These are phyloP conservation scores for Drechslerella dactyloides DNA, from an alignment of 2,329 filamentous ascomycete species.

Conservation along the genomic window DNA sequence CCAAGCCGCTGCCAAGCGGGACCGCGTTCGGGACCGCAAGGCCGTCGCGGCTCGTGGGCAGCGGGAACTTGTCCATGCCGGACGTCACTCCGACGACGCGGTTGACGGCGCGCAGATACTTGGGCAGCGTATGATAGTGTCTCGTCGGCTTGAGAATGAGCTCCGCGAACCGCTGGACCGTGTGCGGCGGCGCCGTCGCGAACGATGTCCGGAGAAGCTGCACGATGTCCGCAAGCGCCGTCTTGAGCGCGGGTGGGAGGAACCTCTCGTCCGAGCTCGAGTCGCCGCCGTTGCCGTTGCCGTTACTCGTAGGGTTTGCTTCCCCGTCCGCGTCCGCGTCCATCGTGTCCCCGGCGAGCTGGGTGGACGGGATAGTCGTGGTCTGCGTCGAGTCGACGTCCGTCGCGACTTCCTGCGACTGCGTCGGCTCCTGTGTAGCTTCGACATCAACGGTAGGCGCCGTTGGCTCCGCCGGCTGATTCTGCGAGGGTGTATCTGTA, in stretches of 20 bases:
- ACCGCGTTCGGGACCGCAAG: conserved; percentile 64
- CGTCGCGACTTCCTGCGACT: conserved; percentile 8
- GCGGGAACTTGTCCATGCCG: conserved; percentile 77
- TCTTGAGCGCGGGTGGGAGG: conserved; percentile 55
- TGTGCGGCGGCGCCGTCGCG: conserved; percentile 79
- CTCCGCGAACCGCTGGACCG: conserved; percentile 88
- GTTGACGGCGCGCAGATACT: conserved; percentile 89
- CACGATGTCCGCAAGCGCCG: conserved; percentile 57
- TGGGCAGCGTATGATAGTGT: conserved; percentile 80
- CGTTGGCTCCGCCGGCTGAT: background rate
- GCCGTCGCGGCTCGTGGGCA: conserved; percentile 70
- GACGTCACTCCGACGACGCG: conserved; percentile 90
- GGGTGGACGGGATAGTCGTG: conserved; percentile 39
- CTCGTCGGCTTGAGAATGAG: conserved; percentile 76
- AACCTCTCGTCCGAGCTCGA: conserved; percentile 15
- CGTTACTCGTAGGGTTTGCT: conserved; percentile 3
- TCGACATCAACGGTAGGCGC: conserved; percentile 34
- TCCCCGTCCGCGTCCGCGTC: background rate
- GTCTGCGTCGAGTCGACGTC: conserved; percentile 23
- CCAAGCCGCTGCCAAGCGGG: conserved; percentile 61
- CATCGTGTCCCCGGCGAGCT: conserved; percentile 9
- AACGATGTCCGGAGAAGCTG: conserved; percentile 72
- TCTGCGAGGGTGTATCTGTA: conserved; percentile 12
- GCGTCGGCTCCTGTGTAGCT: conserved; percentile 34
- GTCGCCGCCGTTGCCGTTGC: background rate